phyloP scores from a whole-genome alignment of 257 asterid genomes.

The Solanum paucissectum region DNA sequence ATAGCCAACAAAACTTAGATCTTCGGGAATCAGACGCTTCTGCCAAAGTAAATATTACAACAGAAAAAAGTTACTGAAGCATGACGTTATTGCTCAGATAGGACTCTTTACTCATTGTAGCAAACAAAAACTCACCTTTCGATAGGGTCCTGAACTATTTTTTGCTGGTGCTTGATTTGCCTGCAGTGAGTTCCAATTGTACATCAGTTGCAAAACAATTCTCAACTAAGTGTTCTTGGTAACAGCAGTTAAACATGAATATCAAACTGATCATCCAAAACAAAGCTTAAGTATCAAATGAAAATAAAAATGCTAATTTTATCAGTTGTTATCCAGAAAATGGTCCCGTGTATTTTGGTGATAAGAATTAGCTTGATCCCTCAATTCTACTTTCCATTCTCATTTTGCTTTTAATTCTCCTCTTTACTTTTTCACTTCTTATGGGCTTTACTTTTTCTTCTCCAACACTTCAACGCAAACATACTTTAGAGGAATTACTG shows the following conservation, averaged over 20 bases:
- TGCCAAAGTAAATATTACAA: constrained; percentile 16
- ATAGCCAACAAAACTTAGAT: constrained; percentile 74
- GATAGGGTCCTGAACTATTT: constrained; percentile 40
- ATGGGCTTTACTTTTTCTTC: neutral
- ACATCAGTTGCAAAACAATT: neutral
- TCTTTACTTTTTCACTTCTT: neutral
- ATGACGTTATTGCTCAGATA: neutral
- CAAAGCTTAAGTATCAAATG: neutral
- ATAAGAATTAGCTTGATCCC: neutral
- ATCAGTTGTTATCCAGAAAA: neutral
- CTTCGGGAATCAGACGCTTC: constrained; percentile 47
- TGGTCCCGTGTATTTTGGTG: neutral
- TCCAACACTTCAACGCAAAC: neutral
- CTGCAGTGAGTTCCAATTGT: constrained; percentile 21
- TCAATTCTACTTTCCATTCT: neutral
- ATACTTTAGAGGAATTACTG: neutral
- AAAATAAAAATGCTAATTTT: neutral
- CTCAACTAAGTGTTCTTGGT: neutral
- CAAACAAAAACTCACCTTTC: constrained; percentile 40
- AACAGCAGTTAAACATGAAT: neutral
- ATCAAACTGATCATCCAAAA: neutral
- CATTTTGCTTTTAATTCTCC: neutral
- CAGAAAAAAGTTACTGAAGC: neutral
- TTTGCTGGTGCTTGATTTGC: constrained; percentile 47
- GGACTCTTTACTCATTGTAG: neutral